Conservation (phyloP, 139 green algal genomes). For the Picochlorum sp. region DNA sequence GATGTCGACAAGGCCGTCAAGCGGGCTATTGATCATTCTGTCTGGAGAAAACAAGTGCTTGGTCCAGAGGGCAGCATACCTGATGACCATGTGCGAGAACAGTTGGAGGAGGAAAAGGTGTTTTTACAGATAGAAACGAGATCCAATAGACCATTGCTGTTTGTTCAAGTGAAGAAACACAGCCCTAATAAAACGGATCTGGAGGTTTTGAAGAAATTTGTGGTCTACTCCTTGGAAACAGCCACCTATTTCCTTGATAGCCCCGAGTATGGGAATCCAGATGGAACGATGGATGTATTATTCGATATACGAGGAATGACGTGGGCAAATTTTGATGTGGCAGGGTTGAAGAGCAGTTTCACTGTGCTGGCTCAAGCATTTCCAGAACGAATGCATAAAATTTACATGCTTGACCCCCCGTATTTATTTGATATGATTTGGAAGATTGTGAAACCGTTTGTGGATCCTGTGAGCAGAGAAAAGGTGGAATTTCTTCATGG, state of each 20-base stretch:
- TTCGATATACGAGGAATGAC: slow-evolving; percentile 12
- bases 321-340: not conserved
- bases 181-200: not conserved
- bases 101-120: slow-evolving; percentile 10
- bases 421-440: slow-evolving; percentile 4
- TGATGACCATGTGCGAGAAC: not conserved
- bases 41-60: not conserved
- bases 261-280: too few relatives aligned
- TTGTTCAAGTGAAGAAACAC: not conserved
- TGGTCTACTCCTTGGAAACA: slow-evolving; percentile 14
- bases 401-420: slow-evolving; percentile 16
- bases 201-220: slow-evolving; percentile 6
- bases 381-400: slow-evolving; percentile 10
- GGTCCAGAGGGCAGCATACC: not conserved
- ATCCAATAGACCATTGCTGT: not conserved
- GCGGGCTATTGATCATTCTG: not conserved
- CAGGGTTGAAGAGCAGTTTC: not conserved
- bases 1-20: not conserved
- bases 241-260: not conserved
- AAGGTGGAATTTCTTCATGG: slow-evolving; percentile 17
- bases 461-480: not conserved
- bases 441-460: slow-evolving; percentile 4
- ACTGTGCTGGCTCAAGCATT: slow-evolving; percentile 2
- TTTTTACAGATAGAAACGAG: slow-evolving; percentile 11
- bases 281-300: slow-evolving; percentile 8